Base-by-base conservation (phyloP, 176 grass and related monocot genomes). In the Carex myosuroides region DNA sequence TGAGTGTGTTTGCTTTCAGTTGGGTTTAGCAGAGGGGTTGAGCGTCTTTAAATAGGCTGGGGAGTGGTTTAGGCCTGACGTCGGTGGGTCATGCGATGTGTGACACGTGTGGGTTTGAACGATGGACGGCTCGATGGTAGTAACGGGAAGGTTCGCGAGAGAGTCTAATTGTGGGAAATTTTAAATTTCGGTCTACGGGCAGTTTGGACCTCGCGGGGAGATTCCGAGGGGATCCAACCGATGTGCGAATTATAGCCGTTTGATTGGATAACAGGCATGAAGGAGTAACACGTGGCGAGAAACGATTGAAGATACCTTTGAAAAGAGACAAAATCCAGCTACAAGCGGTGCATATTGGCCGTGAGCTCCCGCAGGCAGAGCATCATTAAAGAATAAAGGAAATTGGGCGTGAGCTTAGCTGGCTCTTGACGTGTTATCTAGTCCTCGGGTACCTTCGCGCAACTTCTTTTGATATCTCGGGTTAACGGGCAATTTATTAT, bases 31-130 rank as follows among this genome's bases (percentile, higher is more conserved):
- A 6, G 5, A 59, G 29, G 70, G 16, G 68, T 79, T 37, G 33
- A 29, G 60, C 16, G 24, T 48, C 59, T 57, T 86, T 97, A 92
- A 94, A 89, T 89, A 89, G 60, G 56, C 73, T 11, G 11, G 20
- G 72, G 22, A 74, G 46, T 13, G 62, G 20, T 67, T 44, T 7
- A 2, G 2, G 76, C 20, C 39, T 8, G 42, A 66, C 22, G 13
- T 68, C 80, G 13, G 46, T 50, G 42, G 3, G 13, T 53, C 3
- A 83, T 0, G 3, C 20, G 62, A 83, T 69, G 42, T 10, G 21
- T 4, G 44, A 63, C 81, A 83, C 81, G 33, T 81, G 20, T 5
- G 42, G 11, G 11, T 5, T 16, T 1, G 32, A 16, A 46, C 0
- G 8, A 82, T 64, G 56, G 6, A 82, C 60, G 35, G 39, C 2